Base-by-base conservation (phyloP, 2,329 filamentous ascomycete species). In the Stylonectria norvegica region DNA sequence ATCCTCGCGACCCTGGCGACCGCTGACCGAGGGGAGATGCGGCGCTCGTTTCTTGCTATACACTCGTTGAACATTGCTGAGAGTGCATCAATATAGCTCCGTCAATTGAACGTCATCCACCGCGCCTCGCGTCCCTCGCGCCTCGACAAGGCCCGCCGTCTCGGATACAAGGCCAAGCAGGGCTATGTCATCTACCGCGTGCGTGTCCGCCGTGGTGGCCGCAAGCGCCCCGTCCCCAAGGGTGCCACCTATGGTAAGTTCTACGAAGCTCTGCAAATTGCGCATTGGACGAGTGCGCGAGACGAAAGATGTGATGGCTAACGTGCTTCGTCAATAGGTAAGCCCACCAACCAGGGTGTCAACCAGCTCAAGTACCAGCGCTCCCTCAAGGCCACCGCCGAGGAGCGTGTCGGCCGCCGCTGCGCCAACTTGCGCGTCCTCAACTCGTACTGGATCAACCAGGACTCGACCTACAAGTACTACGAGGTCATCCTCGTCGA, bases 321-420 rank as follows among this genome's bases (percentile, higher is more conserved):
- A 27, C 45, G 35, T 37, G 43, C 15, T 16, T 10, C 3, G 9
- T 36, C 23, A 51, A 68, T 67, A 95, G 90, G 93, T 83, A 98
- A 98, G 83, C 93, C 93, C 71, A 98, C 93, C 85, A 98, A 97
- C 88, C 90, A 96, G 83, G 93, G 93, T 89, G 81, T 98, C 64
- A 98, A 98, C 85, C 93, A 98, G 83, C 89, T 98, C 72, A 98
- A 98, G 84, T 98, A 97, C 86, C 94, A 98, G 85, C 89, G 91
- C 72, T 97, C 93, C 60, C 90, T 97, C 71, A 86, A 86, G 74
- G 81, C 91, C 64, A 98, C 93, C 64, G 94, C 94, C 64, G 94
- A 98, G 82, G 93, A 98, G 86, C 93, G 93, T 86, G 91, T 98
- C 70, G 93, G 94, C 68, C 90, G 90, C 74, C 90, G 91, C 72